Percentiles rank a stretch among this genome's conserved stretches.
Evolutionary conservation across 2,329 filamentous ascomycete genomes (phyloP).

Genomic region (Colletotrichum karsti): DNA sequence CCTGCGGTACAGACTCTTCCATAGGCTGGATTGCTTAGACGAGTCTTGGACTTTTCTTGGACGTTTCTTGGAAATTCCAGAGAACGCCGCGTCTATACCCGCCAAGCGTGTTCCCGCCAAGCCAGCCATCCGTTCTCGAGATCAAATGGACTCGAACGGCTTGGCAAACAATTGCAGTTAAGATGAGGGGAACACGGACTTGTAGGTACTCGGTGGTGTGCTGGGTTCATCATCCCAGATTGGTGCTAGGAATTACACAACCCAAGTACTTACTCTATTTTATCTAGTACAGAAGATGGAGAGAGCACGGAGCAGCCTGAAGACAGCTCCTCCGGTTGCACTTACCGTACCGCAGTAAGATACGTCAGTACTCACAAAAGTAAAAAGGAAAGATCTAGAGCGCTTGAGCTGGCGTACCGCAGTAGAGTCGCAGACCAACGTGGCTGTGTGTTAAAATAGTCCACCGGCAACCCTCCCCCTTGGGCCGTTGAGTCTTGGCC

Average conservation of each 20-base stretch:
- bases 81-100: constrained; percentile 3
- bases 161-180: background rate
- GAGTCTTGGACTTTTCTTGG: background rate
- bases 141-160: background rate
- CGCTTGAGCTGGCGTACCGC: background rate
- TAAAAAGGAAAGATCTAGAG: background rate
- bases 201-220: background rate
- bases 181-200: background rate
- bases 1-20: background rate
- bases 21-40: background rate
- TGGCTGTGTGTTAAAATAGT: constrained; percentile 7
- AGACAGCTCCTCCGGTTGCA: background rate
- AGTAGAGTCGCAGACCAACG: background rate
- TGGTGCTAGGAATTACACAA: no score
- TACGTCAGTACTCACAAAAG: no score
- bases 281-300: no score
- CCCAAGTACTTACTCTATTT: no score
- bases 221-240: no score
- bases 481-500: constrained; percentile 2
- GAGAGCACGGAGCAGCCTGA: background rate
- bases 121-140: background rate
- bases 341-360: no score
- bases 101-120: background rate
- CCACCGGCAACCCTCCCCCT: background rate
- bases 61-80: background rate